Conservation (phyloP, 2,329 filamentous ascomycete genomes). For the Ceratocystis colombiana region DNA sequence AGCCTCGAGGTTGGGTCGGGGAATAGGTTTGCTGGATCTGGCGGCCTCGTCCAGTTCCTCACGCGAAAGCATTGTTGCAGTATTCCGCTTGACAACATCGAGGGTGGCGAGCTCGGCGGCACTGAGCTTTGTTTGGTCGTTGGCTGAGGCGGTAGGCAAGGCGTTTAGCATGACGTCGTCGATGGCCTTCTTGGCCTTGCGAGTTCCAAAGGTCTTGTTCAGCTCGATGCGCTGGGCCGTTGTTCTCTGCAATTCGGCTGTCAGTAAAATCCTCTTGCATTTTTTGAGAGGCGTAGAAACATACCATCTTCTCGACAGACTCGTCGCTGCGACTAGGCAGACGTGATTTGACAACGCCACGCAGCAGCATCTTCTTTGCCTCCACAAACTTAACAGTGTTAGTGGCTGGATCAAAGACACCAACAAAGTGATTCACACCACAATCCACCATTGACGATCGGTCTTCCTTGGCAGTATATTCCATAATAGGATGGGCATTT, state of each 20-base stretch:
- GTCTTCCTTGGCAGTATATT: conserved; percentile 46
- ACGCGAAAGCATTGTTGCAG: conserved; percentile 55
- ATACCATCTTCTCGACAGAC: conserved; percentile 32
- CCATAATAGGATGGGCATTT: conserved; percentile 45
- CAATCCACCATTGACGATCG: conserved; percentile 30
- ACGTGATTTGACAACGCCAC: conserved; percentile 48
- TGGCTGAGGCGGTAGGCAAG: conserved; percentile 42
- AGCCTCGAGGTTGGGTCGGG: conserved; percentile 57
- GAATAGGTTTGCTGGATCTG: conserved; percentile 62
- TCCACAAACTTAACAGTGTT: conserved; percentile 51
- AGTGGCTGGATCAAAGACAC: conserved; percentile 51
- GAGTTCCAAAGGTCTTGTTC: conserved; percentile 71
- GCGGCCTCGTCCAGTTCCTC: conserved; percentile 55
- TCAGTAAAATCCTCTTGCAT: conserved; percentile 13
- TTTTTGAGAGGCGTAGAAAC: background rate
- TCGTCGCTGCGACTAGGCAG: conserved; percentile 38
- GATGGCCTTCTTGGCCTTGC: conserved; percentile 73
- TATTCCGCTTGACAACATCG: conserved; percentile 50
- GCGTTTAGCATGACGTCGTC: conserved; percentile 59
- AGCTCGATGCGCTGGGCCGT: conserved; percentile 57
- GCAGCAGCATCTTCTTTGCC: conserved; percentile 54
- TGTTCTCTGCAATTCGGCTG: conserved; percentile 40
- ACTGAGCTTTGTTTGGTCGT: conserved; percentile 42
- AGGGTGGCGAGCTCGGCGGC: conserved; percentile 51
- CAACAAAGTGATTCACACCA: conserved; percentile 53